These are phyloP conservation scores for Hypoxylon crocopeplum DNA, from an alignment of 495 filamentous ascomycete genomes.

Conservation along the genomic window DNA sequence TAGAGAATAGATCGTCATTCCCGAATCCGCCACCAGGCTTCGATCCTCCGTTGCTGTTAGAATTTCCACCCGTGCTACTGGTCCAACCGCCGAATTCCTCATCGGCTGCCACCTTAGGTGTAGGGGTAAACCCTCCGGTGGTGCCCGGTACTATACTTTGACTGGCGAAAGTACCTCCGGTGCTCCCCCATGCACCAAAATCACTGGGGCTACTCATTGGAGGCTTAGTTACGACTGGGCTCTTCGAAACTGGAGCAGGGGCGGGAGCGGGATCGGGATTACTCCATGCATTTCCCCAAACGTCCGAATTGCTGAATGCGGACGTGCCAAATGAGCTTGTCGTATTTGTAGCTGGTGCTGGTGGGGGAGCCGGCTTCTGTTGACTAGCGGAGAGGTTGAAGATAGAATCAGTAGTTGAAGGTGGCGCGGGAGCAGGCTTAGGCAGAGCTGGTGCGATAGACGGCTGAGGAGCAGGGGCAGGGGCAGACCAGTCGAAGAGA, in stretches of 20 bases:
- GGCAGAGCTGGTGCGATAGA: slow-evolving; percentile 52
- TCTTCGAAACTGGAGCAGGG: slow-evolving; percentile 27
- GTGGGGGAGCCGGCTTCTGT: slow-evolving; percentile 49
- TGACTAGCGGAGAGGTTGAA: slow-evolving; percentile 77
- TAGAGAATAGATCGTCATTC: slow-evolving; percentile 87
- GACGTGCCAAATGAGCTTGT: slow-evolving; percentile 46
- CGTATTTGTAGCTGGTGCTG: slow-evolving; percentile 39
- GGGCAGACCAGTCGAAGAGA: slow-evolving; percentile 80
- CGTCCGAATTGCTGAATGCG: slow-evolving; percentile 50
- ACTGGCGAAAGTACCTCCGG: slow-evolving; percentile 53
- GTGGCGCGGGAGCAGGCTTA: slow-evolving; percentile 47
- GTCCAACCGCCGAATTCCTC: slow-evolving; percentile 97
- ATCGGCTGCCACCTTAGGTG: slow-evolving; percentile 76
- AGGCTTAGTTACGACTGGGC: slow-evolving; percentile 25
- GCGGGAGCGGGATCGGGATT: slow-evolving; percentile 51
- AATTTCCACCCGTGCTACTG: slow-evolving; percentile 62
- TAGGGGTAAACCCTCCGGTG: slow-evolving; percentile 55
- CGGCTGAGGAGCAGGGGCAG: slow-evolving; percentile 59
- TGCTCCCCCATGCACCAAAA: slow-evolving; percentile 87
- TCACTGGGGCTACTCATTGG: slow-evolving; percentile 19
- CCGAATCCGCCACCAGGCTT: slow-evolving; percentile 64
- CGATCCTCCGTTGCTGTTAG: slow-evolving; percentile 34
- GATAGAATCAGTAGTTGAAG: slow-evolving; percentile 59
- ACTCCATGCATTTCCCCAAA: slow-evolving; percentile 66
- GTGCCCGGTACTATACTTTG: slow-evolving; percentile 61